Base-by-base conservation (phyloP, 352 stramenopile genomes). In the Pilasporangium apinafurcum region DNA sequence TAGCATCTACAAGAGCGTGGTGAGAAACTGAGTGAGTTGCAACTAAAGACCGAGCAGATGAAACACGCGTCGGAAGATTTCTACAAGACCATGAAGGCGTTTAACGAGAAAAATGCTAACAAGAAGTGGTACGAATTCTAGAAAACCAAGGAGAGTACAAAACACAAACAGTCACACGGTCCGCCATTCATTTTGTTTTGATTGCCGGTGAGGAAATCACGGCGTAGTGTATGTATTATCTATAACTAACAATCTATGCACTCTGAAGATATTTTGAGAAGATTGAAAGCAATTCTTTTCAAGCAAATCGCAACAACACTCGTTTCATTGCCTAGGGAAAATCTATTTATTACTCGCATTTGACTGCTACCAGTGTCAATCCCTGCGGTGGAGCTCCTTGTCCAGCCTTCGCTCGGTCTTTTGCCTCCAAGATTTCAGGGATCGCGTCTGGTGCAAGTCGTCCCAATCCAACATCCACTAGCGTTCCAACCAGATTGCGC, bases 111-210 rank as follows among this genome's bases (percentile, higher is more conserved):
- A 46, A 86, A 88, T 35, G 63, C 71, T 13, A 87, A 78, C 50
- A 90, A 92, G 42, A 92, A 90, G 43, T 91, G 79, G 73, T 91
- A 87, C 61, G 72, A 91, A 44, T 82, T 87, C n/a, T 88, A 60
- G 43, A 6, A 36, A 36, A n/a, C n/a, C n/a, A 50, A 9, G 4
- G 3, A 40, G 9, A 3, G 4, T 7, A 32, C 24, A 5, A 8
- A 32, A 3, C 2, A n/a, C n/a, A n/a, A n/a, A n/a, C n/a, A n/a
- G n/a, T n/a, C n/a, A n/a, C n/a, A n/a, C n/a, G n/a, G n/a, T n/a
- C n/a, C n/a, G n/a, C n/a, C n/a, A n/a, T n/a, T n/a, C n/a, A n/a
- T n/a, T n/a, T n/a, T n/a, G n/a, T n/a, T n/a, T n/a, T n/a, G n/a
- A n/a, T n/a, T n/a, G n/a, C n/a, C n/a, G n/a, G n/a, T n/a, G n/a